Evolutionary conservation across 2,329 filamentous ascomycete genomes (phyloP).

Genomic region (Drechslerella stenobrocha): DNA sequence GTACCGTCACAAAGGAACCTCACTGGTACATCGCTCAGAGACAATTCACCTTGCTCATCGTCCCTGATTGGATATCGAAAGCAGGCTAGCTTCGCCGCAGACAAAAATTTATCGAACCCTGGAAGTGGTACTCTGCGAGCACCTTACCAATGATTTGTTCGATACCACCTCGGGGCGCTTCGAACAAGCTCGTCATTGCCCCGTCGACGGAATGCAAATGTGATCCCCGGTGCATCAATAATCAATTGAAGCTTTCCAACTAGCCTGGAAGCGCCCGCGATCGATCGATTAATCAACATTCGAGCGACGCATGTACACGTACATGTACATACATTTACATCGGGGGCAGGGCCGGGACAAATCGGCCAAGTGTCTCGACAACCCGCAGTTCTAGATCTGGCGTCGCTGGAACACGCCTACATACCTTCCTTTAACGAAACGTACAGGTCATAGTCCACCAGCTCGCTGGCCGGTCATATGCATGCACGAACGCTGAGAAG

Average conservation of each 20-base stretch:
- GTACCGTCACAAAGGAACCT: conserved; percentile 9
- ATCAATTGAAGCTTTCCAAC: neutral
- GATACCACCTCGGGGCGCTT: neutral
- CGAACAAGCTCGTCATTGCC: neutral
- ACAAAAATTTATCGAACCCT: neutral
- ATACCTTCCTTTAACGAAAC: conserved; percentile 2
- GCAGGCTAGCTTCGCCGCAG: neutral
- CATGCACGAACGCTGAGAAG: conserved; percentile 1
- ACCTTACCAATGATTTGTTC: conserved; percentile 1
- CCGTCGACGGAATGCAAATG: conserved; percentile 4
- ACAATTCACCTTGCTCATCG: conserved; percentile 4
- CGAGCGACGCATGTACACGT: neutral
- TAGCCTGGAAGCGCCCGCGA: conserved; percentile 5
- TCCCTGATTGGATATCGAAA: conserved; percentile 4
- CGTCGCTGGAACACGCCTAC: conserved; percentile 29
- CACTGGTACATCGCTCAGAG: conserved; percentile 24
- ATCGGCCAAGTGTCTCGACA: conserved; percentile 25
- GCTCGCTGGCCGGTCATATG: conserved; percentile 30
- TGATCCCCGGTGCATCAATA: conserved; percentile 2
- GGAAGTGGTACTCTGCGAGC: conserved; percentile 1
- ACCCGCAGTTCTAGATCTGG: conserved; percentile 33
- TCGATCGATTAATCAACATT: conserved; percentile 6
- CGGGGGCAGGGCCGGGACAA: neutral
- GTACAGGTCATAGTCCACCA: conserved; percentile 14
- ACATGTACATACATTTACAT: neutral